Evolutionary conservation across 768 basidiomycete genomes (phyloP).

Genomic region (Panellus pusillus): DNA sequence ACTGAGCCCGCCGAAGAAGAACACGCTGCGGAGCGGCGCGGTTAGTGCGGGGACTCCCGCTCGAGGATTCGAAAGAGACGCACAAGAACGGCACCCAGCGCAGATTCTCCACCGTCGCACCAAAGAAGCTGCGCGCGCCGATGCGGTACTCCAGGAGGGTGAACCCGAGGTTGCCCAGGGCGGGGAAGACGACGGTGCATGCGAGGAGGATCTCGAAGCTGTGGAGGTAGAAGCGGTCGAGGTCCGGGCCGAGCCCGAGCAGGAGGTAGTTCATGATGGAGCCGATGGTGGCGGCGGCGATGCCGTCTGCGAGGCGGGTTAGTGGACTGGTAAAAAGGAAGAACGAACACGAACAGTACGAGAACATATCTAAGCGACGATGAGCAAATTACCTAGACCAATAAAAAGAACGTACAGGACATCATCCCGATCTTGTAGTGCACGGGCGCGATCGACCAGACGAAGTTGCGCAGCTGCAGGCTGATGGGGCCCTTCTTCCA

Average conservation of each 20-base stretch:
- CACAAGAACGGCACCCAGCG: constrained; percentile 75
- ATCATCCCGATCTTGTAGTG: constrained; percentile 85
- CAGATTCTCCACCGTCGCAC: constrained; percentile 55
- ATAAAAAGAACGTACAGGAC: constrained; percentile 47
- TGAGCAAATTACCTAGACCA: constrained; percentile 17
- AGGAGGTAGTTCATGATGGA: constrained; percentile 72
- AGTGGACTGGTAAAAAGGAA: not conserved
- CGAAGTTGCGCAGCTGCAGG: constrained; percentile 65
- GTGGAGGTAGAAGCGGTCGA: constrained; percentile 77
- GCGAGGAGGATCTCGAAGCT: constrained; percentile 81
- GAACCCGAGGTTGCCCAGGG: constrained; percentile 71
- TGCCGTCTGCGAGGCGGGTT: constrained; percentile 44
- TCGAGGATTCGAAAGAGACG: constrained; percentile 29
- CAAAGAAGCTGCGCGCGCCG: constrained; percentile 53
- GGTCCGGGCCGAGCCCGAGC: constrained; percentile 65
- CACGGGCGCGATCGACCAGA: constrained; percentile 74
- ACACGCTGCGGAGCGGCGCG: constrained; percentile 43
- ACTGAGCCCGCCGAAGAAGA: constrained; percentile 77
- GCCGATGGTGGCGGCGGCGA: constrained; percentile 67
- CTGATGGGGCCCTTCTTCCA: constrained; percentile 78
- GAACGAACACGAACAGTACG: constrained; percentile 11
- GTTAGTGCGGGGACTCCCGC: not conserved
- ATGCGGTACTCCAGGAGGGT: constrained; percentile 77
- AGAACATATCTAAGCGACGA: constrained; percentile 31
- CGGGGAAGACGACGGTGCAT: constrained; percentile 77